phyloP scores from a whole-genome alignment of 805 yeast genomes.

The Millerozyma acaciae region DNA sequence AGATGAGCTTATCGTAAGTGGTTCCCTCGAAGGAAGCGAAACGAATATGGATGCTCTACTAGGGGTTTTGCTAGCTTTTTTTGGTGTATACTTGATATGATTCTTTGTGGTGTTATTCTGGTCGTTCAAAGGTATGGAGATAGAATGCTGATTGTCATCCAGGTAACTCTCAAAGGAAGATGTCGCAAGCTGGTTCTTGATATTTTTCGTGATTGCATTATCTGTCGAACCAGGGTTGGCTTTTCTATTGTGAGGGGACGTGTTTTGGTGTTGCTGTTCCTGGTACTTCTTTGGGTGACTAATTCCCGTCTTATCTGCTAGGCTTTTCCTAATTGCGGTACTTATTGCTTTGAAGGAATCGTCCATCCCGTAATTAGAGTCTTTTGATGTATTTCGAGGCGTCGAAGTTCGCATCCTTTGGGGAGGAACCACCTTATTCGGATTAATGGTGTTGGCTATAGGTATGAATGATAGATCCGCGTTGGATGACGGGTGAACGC shows the following conservation, averaged over 20 bases:
- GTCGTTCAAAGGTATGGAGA: no score
- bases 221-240: no score
- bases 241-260: background rate
- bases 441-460: constrained; percentile 12
- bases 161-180: no score
- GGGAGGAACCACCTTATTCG: constrained; percentile 6
- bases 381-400: background rate
- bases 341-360: constrained; percentile 48
- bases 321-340: constrained; percentile 43
- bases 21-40: constrained; percentile 36
- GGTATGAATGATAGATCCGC: constrained; percentile 22
- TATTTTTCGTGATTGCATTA: no score
- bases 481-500: constrained; percentile 14
- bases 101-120: background rate
- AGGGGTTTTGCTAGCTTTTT: constrained; percentile 19
- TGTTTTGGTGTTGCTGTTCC: background rate
- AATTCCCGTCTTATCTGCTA: constrained; percentile 27
- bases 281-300: background rate
- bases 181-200: no score
- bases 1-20: constrained; percentile 25
- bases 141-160: no score
- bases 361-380: constrained; percentile 15
- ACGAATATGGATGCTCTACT: constrained; percentile 32
- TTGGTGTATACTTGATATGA: constrained; percentile 1
- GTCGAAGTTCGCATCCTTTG: background rate